These are phyloP conservation scores for Hypoxylon lenormandii DNA, from an alignment of 495 filamentous ascomycete genomes.

Conservation along the genomic window DNA sequence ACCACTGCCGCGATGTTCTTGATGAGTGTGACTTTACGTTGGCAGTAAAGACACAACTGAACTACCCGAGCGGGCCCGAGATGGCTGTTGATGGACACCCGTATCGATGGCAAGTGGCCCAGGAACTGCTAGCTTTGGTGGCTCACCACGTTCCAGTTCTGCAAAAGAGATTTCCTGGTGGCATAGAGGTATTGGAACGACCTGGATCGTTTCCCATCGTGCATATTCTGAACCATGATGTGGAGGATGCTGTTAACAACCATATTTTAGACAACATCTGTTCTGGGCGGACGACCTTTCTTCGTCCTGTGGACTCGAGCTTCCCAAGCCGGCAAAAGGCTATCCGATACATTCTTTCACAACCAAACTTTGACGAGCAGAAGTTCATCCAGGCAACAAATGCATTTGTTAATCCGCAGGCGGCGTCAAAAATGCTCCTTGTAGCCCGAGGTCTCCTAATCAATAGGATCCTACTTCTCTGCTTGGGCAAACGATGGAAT, in stretches of 20 bases:
- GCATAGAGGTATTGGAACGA: constrained; percentile 57
- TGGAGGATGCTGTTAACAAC: constrained; percentile 52
- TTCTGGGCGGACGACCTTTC: constrained; percentile 37
- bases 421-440: constrained; percentile 51
- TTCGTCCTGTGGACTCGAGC: constrained; percentile 45
- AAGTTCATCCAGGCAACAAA: constrained; percentile 36
- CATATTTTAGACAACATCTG: constrained; percentile 51
- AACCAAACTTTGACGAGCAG: constrained; percentile 18
- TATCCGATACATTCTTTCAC: constrained; percentile 53
- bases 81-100: constrained; percentile 64
- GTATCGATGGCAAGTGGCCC: constrained; percentile 60
- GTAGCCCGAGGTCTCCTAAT: constrained; percentile 58
- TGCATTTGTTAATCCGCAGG: constrained; percentile 50
- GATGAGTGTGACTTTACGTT: constrained; percentile 70
- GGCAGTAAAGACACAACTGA: constrained; percentile 61
- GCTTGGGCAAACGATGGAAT: constrained; percentile 60
- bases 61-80: constrained; percentile 64
- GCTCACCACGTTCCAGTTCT: constrained; percentile 51
- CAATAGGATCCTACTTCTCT: constrained; percentile 55
- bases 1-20: constrained; percentile 63
- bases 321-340: constrained; percentile 12
- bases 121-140: constrained; percentile 59
- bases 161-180: constrained; percentile 46
- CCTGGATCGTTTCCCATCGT: constrained; percentile 55
- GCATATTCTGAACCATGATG: constrained; percentile 55